Base-by-base conservation (phyloP, 768 basidiomycete genomes). In the Psilocybe sp. region DNA sequence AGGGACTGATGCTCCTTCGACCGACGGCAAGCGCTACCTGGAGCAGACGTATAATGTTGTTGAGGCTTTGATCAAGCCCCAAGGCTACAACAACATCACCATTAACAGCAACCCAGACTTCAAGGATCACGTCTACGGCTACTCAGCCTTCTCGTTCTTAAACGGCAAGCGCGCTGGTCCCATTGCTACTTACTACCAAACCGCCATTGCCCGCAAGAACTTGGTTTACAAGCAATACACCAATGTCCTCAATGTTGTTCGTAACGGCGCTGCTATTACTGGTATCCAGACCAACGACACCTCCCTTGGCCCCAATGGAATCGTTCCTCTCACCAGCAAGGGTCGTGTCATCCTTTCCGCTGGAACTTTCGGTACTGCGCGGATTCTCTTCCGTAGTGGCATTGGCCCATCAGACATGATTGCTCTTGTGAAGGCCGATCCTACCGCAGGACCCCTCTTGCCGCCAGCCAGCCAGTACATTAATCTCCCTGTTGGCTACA, bases 281-380 rank as follows among this genome's bases (percentile, higher is more conserved):
- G 82, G 83, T 56, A 81, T 85, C 16, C 72, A 77, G 60, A 83
- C 81, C 19, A 82, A 84, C 67, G 74, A 85, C 60, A 76, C 77
- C 4, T 68, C 75, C 5, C 64, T 82, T 35, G 81, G 81, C 3
- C 77, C 79, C 14, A 68, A 79, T 47, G 82, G 83, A 36, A 55
- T 84, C 60, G 66, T 81, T 18, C 75, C 80, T 10, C 65, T 84
- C 40, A 83, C 69, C 31, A 60, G 74, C 7, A 71, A 72, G 20
- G 83, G 82, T n/a, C 77, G 83, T 31, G 81, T 85, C 56, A 71
- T 85, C 51, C 75, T 85, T 18, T 76, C 80, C 4, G 78, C 76
- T 28, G 83, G 82, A 12, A 68, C 79, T 11, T 81, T 76, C 54
- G 81, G 82, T 16, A 76, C 78, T 11, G 64, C 81, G 46, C 72